These are phyloP conservation scores for Schwanniomyces sp. DNA, from an alignment of 805 yeast species.

Conservation along the genomic window DNA sequence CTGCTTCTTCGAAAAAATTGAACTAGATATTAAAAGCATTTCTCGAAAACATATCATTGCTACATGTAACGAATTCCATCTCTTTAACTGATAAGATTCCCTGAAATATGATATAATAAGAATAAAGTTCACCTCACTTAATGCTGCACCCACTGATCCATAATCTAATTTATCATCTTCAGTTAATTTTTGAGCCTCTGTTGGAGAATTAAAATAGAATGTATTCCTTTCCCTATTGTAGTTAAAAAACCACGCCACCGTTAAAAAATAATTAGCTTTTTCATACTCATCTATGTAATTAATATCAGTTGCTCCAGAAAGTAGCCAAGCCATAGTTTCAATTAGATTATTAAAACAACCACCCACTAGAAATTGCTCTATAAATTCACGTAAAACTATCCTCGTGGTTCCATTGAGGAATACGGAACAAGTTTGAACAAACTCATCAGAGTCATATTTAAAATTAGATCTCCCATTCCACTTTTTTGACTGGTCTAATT, in stretches of 20 bases:
- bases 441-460: slow-evolving; percentile 43
- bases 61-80: slow-evolving; percentile 67
- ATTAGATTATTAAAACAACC: slow-evolving; percentile 74
- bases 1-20: slow-evolving; percentile 34
- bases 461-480: slow-evolving; percentile 52
- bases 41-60: slow-evolving; percentile 67
- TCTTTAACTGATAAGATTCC: slow-evolving; percentile 39
- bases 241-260: slow-evolving; percentile 73
- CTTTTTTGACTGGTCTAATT: slow-evolving; percentile 65
- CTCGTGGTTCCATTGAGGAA: slow-evolving; percentile 29
- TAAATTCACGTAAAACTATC: slow-evolving; percentile 44
- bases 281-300: slow-evolving; percentile 33
- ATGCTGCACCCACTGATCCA: slow-evolving; percentile 52
- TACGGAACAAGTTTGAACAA: slow-evolving; percentile 18
- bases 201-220: slow-evolving; percentile 5
- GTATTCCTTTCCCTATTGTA: slow-evolving; percentile 49
- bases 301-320: slow-evolving; percentile 28
- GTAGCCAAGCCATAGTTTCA: slow-evolving; percentile 46
- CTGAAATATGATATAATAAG: slow-evolving; percentile 49
- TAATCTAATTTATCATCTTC: slow-evolving; percentile 30
- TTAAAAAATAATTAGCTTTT: slow-evolving; percentile 50
- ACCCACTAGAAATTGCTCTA: slow-evolving; percentile 57
- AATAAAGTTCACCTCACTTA: slow-evolving; percentile 62
- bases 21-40: slow-evolving; percentile 48
- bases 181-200: slow-evolving; percentile 7